phyloP scores from a whole-genome alignment of 2,329 filamentous ascomycete genomes.

The Alternaria ventricosa region DNA sequence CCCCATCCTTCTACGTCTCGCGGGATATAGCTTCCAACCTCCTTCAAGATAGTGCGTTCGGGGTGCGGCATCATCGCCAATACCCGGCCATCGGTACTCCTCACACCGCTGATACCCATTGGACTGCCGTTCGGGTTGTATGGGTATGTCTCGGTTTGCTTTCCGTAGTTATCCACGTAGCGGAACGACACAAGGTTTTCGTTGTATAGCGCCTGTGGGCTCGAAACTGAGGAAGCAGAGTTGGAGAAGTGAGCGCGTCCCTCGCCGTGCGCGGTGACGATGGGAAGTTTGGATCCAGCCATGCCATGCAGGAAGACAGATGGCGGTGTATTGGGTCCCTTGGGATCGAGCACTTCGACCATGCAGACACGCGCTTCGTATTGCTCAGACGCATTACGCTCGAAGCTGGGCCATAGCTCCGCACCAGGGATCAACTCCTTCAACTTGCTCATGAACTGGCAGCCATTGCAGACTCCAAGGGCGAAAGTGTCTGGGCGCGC shows the following conservation, averaged over 20 bases:
- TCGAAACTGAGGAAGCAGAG: constrained; percentile 48
- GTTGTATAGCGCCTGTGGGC: constrained; percentile 62
- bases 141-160: constrained; percentile 82
- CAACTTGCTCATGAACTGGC: constrained; percentile 87
- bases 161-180: constrained; percentile 83
- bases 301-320: constrained; percentile 93
- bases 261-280: constrained; percentile 90
- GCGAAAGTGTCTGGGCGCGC: constrained; percentile 86
- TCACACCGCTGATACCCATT: constrained; percentile 79
- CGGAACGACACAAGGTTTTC: constrained; percentile 76
- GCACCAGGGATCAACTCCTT: constrained; percentile 88
- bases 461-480: constrained; percentile 95
- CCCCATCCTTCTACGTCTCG: constrained; percentile 71
- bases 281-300: constrained; percentile 80
- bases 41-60: constrained; percentile 83
- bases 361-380: constrained; percentile 89
- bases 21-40: constrained; percentile 78
- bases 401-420: constrained; percentile 81
- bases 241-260: constrained; percentile 70
- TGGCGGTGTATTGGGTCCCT: constrained; percentile 47
- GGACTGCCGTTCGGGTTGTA: constrained; percentile 89
- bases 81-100: constrained; percentile 78
- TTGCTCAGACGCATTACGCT: constrained; percentile 82
- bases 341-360: constrained; percentile 75
- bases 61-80: constrained; percentile 94